Evolutionary conservation across 129 eudicot genomes (phyloP), one percentile per base, ranked within the genome.

Genomic region (Artemisia tridentata): DNA sequence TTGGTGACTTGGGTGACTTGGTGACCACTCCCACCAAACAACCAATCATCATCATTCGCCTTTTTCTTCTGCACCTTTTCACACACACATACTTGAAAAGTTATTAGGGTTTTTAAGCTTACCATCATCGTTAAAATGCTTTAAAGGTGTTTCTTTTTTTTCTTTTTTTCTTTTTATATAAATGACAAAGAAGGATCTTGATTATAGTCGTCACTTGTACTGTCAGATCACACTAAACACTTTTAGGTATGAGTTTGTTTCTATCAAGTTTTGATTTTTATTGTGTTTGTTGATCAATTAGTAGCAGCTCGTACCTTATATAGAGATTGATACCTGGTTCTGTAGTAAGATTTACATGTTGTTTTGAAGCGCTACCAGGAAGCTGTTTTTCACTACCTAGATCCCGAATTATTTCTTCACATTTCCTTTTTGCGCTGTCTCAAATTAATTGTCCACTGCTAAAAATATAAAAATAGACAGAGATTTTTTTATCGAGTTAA

Each of bases 171-270:
- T 50, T 61, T 10, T 13, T 4, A 29, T 50, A 49, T 63, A 73
- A 76, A 76, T 76, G 80, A 76, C 75, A 68, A 20, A 60, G 49
- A 49, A 34, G 75, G 80, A 76, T 68, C 80, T 76, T 19, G 80
- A 48, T 47, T 68, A 21, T 61, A 59, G 2, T 76, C 21, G 67
- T 76, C 63, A 47, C 69, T 68, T 48, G 67, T 9, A 56, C 73
- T 50, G 60, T 68, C 69, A 76, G 80, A 76, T 76, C 80, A 76
- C 69, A 51, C 11, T 49, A 63, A 34, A 20, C 69, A 31, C 29
- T 43, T 68, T 59, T 68, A 60, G 69, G 80, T 76, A 68, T 58
- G 80, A 29, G 9, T 21, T 34, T 68, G 11, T 14, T 25, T 68
- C 12, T 31, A 16, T 63, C 41, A 21, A 11, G 41, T 10, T 63